Evolutionary conservation across 257 asterid genomes (phyloP).

Genomic region (Nicotiana tomentosiformis): DNA sequence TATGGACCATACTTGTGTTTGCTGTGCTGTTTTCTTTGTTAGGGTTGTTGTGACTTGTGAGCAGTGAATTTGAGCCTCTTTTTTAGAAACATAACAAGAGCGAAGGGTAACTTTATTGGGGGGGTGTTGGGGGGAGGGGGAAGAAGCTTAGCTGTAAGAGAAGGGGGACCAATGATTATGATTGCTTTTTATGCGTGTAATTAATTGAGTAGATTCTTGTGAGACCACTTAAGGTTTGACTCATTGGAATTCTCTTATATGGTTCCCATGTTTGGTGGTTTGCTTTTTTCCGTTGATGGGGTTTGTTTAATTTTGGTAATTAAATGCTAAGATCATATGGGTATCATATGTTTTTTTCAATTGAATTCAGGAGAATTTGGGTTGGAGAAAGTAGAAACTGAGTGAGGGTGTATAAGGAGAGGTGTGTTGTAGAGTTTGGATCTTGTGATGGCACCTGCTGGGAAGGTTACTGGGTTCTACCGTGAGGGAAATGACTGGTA

Average conservation of each 20-base stretch:
- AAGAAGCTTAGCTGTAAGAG: conserved; percentile 6
- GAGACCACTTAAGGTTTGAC: conserved; percentile 17
- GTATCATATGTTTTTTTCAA: conserved; percentile 18
- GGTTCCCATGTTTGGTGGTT: conserved; percentile 64
- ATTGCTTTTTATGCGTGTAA: conserved; percentile 10
- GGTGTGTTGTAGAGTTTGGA: conserved; percentile 14
- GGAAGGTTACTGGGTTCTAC: conserved; percentile 55
- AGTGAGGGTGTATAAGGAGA: neutral
- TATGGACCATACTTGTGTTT: conserved; percentile 22
- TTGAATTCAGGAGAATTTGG: conserved; percentile 22
- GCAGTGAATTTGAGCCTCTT: neutral
- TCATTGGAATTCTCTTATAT: conserved; percentile 28
- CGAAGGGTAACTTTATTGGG: neutral
- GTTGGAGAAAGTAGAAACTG: conserved; percentile 9
- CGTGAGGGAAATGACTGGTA: conserved; percentile 89
- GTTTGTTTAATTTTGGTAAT: conserved; percentile 31
- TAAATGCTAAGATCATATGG: conserved; percentile 35
- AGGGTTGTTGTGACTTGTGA: conserved; percentile 1
- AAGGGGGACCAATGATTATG: conserved; percentile 13
- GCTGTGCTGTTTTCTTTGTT: conserved; percentile 7
- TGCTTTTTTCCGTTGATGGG: conserved; percentile 31
- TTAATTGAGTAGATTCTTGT: conserved; percentile 20
- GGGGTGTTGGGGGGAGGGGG: neutral
- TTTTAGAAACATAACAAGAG: neutral
- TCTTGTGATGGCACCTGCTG: conserved; percentile 63